Evolutionary conservation across 78 protist genomes (phyloP), one percentile per base, ranked within the genome.

Genomic region (Dictyostelium discoideum): DNA sequence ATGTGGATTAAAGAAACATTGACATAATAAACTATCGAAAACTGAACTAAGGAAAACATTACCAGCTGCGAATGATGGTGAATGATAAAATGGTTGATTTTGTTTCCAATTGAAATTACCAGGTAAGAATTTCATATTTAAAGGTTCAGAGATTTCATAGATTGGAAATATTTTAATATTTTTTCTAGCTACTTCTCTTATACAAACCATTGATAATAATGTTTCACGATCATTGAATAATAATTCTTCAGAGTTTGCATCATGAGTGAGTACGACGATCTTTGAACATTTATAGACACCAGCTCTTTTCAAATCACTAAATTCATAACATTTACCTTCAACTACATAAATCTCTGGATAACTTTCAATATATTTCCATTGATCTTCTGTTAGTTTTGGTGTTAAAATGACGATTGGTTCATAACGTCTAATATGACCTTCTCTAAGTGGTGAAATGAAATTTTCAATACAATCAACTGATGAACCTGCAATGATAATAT

Each of bases 1-100:
- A 54, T 90, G 87, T 39, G 76, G 95, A 82, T 90, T 90, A 39
- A 90, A 90, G 48, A 82, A 90, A 48, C 95, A 82, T 82, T 90
- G 95, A 13, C 95, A 80, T 26, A 90, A 22, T 29, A 90, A n/a
- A 82, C 88, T 72, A 39, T 90, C 95, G 60, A 90, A 90, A 20
- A 82, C 77, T 20, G 87, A 69, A 48, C 73, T 80, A 20, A 79
- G 50, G 42, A 90, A 90, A 20, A 90, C 95, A 90, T 57, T 90
- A 29, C 95, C 95, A 50, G 83, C 50, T 3, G 95, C 95, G 39
- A 90, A 90, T 67, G 85, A 50, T 26, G 95, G 84, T 72, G 95
- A 46, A 7, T 46, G 16, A 54, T 82, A 82, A 54, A 48, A 82
- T 82, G 95, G 88, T 29, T 67, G 46, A 73, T 80, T 90, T 40